Conservation (phyloP, 2,329 filamentous ascomycete genomes). For the Drechslerella coelobrocha region DNA sequence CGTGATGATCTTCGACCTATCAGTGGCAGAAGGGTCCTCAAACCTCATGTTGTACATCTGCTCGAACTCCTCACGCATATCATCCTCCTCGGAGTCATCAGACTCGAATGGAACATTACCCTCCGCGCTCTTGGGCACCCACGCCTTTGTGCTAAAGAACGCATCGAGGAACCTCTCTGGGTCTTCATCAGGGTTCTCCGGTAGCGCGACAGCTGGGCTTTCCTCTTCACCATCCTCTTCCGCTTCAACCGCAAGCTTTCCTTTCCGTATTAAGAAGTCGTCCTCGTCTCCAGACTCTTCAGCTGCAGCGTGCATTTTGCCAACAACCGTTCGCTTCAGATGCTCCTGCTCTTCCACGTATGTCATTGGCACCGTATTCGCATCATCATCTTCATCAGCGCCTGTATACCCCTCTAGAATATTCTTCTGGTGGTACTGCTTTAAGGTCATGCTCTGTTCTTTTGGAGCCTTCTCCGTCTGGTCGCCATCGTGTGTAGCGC, state of each 20-base stretch:
- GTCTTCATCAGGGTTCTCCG: slow-evolving; percentile 75
- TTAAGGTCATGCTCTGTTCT: slow-evolving; percentile 83
- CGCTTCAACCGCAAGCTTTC: slow-evolving; percentile 59
- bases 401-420: slow-evolving; percentile 74
- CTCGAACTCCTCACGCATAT: slow-evolving; percentile 84
- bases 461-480: slow-evolving; percentile 61
- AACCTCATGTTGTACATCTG: slow-evolving; percentile 92
- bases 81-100: slow-evolving; percentile 76
- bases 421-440: slow-evolving; percentile 91
- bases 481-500: slow-evolving; percentile 61
- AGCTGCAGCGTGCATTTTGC: slow-evolving; percentile 75
- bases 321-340: slow-evolving; percentile 77
- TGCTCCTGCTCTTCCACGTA: slow-evolving; percentile 89
- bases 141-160: slow-evolving; percentile 89
- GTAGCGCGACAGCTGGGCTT: slow-evolving; percentile 53
- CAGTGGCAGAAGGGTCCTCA: slow-evolving; percentile 73
- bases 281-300: slow-evolving; percentile 60
- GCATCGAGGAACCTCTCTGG: slow-evolving; percentile 93
- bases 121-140: slow-evolving; percentile 70
- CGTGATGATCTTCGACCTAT: slow-evolving; percentile 71
- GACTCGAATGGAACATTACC: slow-evolving; percentile 73
- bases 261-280: slow-evolving; percentile 76
- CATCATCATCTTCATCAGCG: slow-evolving; percentile 67
- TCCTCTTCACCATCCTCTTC: slow-evolving; percentile 55
- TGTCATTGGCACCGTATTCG: slow-evolving; percentile 68